These are phyloP conservation scores for Fusarium humuli DNA, from an alignment of 2,329 filamentous ascomycete genomes.

Conservation along the genomic window DNA sequence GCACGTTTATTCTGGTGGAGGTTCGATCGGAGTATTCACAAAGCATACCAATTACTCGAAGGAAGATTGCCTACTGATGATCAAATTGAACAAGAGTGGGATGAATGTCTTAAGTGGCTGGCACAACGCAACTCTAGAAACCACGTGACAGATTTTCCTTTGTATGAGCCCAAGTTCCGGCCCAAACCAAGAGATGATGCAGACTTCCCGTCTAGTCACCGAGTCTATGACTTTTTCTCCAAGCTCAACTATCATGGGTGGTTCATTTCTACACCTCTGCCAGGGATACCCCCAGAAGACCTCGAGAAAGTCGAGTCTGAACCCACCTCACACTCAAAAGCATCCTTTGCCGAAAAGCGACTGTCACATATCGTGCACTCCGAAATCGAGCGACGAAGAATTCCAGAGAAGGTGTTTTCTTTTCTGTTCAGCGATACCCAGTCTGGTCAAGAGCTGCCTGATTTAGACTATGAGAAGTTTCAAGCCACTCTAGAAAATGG, in stretches of 20 bases:
- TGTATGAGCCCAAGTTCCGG: accelerated
- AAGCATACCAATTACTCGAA: background rate
- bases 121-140: accelerated
- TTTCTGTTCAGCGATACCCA: background rate
- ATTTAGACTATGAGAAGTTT: accelerated
- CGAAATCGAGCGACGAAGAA: background rate
- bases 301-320: background rate
- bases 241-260: background rate
- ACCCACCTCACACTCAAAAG: too few relatives aligned
- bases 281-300: background rate
- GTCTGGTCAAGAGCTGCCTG: accelerated
- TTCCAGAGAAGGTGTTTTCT: background rate
- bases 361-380: background rate
- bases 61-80: accelerated
- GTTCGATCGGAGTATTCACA: background rate
- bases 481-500: accelerated
- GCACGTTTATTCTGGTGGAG: background rate
- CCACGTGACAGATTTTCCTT: background rate
- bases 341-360: accelerated
- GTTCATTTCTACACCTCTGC: background rate
- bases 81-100: background rate
- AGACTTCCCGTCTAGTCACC: accelerated
- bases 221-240: background rate
- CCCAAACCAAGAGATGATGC: accelerated
- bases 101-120: background rate